phyloP scores from a whole-genome alignment of 139 green algal genomes.

The Volvox africanus region DNA sequence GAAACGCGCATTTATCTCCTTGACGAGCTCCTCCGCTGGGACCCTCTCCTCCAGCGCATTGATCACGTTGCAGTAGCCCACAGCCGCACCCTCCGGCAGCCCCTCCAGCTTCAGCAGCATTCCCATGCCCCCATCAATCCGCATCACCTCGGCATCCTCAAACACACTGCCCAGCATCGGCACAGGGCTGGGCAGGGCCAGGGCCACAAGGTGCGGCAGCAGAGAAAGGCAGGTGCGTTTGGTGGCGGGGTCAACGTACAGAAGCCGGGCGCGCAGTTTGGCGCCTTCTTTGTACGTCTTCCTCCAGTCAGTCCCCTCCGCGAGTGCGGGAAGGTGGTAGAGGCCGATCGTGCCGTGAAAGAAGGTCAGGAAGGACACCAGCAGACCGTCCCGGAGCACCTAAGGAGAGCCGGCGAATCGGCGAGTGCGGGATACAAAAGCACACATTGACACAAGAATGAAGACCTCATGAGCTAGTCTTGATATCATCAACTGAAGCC shows the following conservation, averaged over 20 bases:
- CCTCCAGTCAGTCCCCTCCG: not conserved
- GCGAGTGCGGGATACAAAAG: no score
- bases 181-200: conserved; percentile 52
- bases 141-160: conserved; percentile 65
- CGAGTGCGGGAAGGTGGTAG: conserved; percentile 80
- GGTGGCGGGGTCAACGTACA: conserved; percentile 83
- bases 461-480: no score
- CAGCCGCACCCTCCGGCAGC: not conserved
- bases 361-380: conserved; percentile 90
- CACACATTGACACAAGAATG: no score
- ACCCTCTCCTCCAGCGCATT: conserved; percentile 77
- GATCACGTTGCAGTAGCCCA: conserved; percentile 85
- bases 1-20: conserved; percentile 45
- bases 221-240: conserved; percentile 89
- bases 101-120: conserved; percentile 79
- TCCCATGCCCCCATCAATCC: conserved; percentile 80
- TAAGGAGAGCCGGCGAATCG: conserved; percentile 6
- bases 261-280: conserved; percentile 79
- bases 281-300: conserved; percentile 18
- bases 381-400: conserved; percentile 84
- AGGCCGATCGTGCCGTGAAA: conserved; percentile 91
- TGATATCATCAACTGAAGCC: no score
- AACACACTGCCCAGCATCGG: conserved; percentile 65
- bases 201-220: conserved; percentile 67
- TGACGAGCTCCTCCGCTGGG: conserved; percentile 34